Conservation (phyloP, 2,329 filamentous ascomycete species). For the Sporothrix curviconia region DNA sequence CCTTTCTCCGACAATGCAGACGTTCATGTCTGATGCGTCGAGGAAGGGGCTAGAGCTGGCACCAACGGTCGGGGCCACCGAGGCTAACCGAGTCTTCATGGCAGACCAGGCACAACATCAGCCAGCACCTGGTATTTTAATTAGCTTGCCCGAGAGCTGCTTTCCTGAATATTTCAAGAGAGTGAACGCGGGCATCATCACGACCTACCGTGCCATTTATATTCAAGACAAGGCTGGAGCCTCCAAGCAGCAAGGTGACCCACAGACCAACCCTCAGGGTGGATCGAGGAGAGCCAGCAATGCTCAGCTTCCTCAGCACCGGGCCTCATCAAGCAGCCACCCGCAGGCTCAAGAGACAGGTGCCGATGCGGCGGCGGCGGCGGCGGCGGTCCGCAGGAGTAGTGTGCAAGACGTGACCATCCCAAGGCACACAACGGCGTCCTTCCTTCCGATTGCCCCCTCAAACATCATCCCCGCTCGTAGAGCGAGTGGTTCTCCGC, state of each 20-base stretch:
- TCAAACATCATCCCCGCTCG: not conserved
- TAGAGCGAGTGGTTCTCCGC: not conserved
- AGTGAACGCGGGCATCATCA: conserved; percentile 20
- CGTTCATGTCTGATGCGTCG: conserved; percentile 26
- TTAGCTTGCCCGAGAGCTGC: not conserved
- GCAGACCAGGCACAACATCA: conserved; percentile 21
- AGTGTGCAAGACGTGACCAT: not conserved
- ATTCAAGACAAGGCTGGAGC: no score
- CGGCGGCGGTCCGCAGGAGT: no score
- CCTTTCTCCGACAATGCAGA: conserved; percentile 25
- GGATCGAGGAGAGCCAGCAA: no score
- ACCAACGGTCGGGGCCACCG: conserved; percentile 11
- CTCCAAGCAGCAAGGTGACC: no score
- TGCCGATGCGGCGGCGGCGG: no score
- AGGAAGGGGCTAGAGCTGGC: conserved; percentile 23
- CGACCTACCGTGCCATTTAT: no score
- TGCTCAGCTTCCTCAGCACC: not conserved
- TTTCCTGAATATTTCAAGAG: conserved; percentile 13
- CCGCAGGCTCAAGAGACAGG: not conserved
- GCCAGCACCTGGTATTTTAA: not conserved
- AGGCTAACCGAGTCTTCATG: conserved; percentile 21
- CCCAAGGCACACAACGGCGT: not conserved
- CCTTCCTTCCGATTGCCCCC: not conserved
- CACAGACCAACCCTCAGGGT: no score
- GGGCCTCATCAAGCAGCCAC: not conserved